Evolutionary conservation across 2,329 filamentous ascomycete genomes (phyloP).

Genomic region (Cytospora chrysosperma): DNA sequence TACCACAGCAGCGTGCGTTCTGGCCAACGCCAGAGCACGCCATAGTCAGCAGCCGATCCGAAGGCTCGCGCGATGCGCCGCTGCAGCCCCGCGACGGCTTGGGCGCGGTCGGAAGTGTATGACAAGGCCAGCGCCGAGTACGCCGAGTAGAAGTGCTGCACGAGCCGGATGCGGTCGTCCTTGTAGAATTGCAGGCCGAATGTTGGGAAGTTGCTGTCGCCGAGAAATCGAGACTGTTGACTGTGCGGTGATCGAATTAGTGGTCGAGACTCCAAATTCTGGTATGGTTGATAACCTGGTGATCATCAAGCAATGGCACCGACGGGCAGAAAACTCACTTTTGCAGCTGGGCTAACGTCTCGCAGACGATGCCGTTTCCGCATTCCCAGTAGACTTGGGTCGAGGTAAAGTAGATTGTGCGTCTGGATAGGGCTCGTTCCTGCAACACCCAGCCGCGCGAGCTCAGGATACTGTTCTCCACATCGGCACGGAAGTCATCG

Average conservation of each 20-base stretch:
- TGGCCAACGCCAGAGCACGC: not conserved
- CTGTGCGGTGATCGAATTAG: not conserved
- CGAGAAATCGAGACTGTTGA: not conserved
- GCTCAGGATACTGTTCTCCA: slow-evolving; percentile 33
- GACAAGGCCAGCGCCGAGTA: not conserved
- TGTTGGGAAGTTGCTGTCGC: not conserved
- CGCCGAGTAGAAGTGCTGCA: not conserved
- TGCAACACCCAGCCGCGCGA: slow-evolving; percentile 41
- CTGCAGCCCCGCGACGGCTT: not conserved
- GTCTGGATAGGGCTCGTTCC: slow-evolving; percentile 36
- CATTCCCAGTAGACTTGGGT: slow-evolving; percentile 41
- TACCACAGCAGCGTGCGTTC: not conserved
- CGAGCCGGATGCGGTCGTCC: not conserved
- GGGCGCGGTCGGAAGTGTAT: not conserved
- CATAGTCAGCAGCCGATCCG: not conserved
- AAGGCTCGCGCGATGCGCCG: not conserved
- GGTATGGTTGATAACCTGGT: too few species aligned
- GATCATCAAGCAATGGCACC: too few species aligned
- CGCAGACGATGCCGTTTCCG: slow-evolving; percentile 35
- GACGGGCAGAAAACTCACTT: slow-evolving; percentile 31
- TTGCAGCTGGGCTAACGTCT: slow-evolving; percentile 34
- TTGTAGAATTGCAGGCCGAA: not conserved
- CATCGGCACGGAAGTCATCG: slow-evolving; percentile 36
- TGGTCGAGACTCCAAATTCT: not conserved
- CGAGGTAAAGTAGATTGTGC: slow-evolving; percentile 38